Evolutionary conservation across 495 filamentous ascomycete species (phyloP), one percentile per base, ranked within the genome.

Genomic region (Tuber aestivum): DNA sequence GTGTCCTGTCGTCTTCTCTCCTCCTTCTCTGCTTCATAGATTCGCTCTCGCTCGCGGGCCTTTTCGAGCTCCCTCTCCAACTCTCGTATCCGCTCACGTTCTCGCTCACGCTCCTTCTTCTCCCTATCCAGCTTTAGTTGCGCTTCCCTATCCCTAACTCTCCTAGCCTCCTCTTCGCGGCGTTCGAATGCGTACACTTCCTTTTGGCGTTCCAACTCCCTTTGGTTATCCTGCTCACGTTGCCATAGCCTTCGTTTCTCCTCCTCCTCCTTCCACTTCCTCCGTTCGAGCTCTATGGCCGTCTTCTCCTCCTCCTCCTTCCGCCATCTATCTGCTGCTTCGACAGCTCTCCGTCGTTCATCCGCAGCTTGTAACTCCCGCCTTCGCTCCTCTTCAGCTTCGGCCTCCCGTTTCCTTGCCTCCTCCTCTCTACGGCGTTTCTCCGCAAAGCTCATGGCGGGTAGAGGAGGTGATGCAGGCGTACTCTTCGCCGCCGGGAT

Each of bases 31-130:
- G 86, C 87, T 83, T 97, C 89, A 80, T 97, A 99, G 82, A 93
- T 87, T 56, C 87, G 87, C 82, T 99, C 95, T 16, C 95, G 90
- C 77, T 95, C 90, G 77, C 94, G 92, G 4, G 95, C 95, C 77
- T 90, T 86, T 82, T 94, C 92, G 2, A 99, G 87, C 83, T 98
- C 92, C 41, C 89, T 87, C 83, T 97, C 95, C 16, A 98, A 87
- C 80, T 97, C 90, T 77, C 89, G 88, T 75, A 98, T 90, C 61
- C 93, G 90, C n/a, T 87, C 89, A 35, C 84, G 85, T 80, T 89
- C 88, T 23, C 80, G 71, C 76, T 83, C 78, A 1, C 80, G 72
- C 44, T 79, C 76, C 14, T 68, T 74, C 69, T 82, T 79, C 41
- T 82, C 79, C 2, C 69, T 70, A 38, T 81, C 81, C 35, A 79